Evolutionary conservation across 345 rosid genomes (phyloP), one percentile per base, ranked within the genome.

Genomic region (Ceriops tagal): DNA sequence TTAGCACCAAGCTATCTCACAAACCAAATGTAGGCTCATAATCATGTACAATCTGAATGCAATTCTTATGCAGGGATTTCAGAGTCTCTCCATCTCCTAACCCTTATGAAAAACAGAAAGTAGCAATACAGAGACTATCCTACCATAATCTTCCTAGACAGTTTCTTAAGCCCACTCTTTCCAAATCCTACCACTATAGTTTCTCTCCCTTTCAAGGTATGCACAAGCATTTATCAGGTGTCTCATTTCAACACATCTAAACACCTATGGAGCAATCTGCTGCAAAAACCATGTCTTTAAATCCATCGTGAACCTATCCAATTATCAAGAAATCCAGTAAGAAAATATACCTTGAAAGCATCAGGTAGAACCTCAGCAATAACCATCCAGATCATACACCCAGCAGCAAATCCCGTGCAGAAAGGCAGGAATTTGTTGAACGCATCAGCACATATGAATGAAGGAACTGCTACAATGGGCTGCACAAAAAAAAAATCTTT

Each of bases 361-460:
- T 92, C 99, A 61, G 99, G 99, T 68, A 96, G 96, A 59, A 96
- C 99, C 83, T 96, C 99, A 56, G 98, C 98, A 80, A 96, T 77
- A 66, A 96, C 99, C 98, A 96, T 96, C 99, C 99, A 96, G 63
- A 96, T 90, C 99, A 96, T 96, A 75, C 99, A 96, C 39, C 98
- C 99, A 75, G 98, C 99, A 64, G 99, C 99, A 83, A 96, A 96
- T 66, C 99, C 99, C 53, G 99, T 92, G 70, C 99, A 96, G 76
- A 96, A 96, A 58, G 99, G 99, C 64, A 92, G 84, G 80, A 96
- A 80, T 72, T 92, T 96, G 85, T 81, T 89, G 71, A 96, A 96
- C 53, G 96, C 90, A 87, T 89, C 99, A 32, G 99, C 99, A 59
- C 99, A 96, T 46, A 96, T 85, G 71, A 96, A 96, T 13, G 98